Percentiles rank a stretch among this genome's conserved stretches.
Conservation (phyloP, 208 protist species). For the Leishmania aethiopica region DNA sequence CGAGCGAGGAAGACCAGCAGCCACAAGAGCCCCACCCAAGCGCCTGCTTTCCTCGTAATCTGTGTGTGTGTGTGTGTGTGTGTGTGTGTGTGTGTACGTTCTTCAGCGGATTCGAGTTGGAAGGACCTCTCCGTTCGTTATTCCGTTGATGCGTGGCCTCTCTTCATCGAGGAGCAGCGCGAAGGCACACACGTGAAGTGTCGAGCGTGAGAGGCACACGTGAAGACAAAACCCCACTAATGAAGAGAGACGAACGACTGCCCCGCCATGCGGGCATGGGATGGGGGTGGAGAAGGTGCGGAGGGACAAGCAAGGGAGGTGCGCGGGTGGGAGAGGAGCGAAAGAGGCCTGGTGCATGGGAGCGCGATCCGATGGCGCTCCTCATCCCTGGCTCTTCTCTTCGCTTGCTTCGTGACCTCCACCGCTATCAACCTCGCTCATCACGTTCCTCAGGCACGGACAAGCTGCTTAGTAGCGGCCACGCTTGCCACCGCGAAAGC, state of each 20-base stretch:
- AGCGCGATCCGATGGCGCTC: background rate
- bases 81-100: slow-evolving; percentile 1
- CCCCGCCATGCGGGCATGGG: no score
- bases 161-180: no score
- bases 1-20: background rate
- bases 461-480: slow-evolving; percentile 14
- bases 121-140: background rate
- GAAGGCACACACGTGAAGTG: no score
- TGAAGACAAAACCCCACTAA: no score
- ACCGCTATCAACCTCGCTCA: background rate
- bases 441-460: background rate
- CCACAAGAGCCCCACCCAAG: background rate
- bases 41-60: background rate
- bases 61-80: background rate
- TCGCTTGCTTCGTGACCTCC: background rate
- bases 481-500: slow-evolving; percentile 53
- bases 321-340: background rate
- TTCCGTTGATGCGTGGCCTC: no score
- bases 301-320: background rate
- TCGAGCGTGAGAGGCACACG: no score
- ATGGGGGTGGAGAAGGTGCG: no score
- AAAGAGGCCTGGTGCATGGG: background rate
- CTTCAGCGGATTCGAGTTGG: background rate
- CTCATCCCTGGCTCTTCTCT: background rate
- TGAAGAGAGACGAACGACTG: no score